Conservation (phyloP, 345 rosid genomes). For the Citrus medica region DNA sequence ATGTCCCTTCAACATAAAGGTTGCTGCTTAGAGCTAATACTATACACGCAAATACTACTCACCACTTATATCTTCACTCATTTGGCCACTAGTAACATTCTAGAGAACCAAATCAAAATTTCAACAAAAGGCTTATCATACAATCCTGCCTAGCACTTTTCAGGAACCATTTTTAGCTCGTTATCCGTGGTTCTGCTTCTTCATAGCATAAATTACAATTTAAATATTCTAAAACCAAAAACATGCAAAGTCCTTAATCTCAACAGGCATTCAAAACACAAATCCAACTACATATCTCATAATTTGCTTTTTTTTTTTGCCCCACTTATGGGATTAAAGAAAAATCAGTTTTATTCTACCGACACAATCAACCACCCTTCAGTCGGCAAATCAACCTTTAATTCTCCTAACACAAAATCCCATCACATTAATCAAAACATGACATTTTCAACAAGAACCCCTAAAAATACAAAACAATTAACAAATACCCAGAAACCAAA, state of each 20-base stretch:
- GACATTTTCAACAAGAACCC: neutral
- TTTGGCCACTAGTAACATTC: neutral
- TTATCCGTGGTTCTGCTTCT: neutral
- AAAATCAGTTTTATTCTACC: neutral
- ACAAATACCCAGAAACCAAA: conserved; percentile 3
- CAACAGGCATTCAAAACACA: neutral
- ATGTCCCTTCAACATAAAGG: neutral
- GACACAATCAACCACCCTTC: neutral
- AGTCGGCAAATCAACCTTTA: conserved; percentile 12
- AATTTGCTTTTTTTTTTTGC: too few relatives aligned
- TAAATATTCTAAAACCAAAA: conserved; percentile 7
- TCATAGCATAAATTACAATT: neutral
- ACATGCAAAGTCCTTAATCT: neutral
- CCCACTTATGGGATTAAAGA: neutral
- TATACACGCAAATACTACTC: neutral
- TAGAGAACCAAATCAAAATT: neutral
- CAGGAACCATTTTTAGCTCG: neutral
- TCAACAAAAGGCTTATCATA: neutral
- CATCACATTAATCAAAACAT: neutral
- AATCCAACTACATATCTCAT: neutral
- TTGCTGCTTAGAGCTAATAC: neutral
- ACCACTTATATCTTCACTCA: too few relatives aligned
- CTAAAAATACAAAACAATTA: neutral
- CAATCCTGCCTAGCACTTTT: neutral
- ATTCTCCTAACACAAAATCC: conserved; percentile 1